Conservation (phyloP, 768 basidiomycete species). For the Kwoniella shandongensis region DNA sequence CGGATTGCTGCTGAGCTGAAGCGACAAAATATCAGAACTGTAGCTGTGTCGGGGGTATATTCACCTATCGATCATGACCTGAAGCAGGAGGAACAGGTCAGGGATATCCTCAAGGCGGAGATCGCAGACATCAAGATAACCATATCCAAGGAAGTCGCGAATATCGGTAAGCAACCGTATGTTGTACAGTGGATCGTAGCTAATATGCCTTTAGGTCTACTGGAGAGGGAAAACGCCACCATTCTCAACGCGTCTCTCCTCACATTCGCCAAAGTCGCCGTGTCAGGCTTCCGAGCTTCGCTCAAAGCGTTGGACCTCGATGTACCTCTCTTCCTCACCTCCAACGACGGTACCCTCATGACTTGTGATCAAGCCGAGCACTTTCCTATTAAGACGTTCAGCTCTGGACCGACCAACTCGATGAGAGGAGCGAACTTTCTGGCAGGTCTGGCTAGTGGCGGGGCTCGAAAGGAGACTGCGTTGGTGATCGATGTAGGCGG, state of each 20-base stretch:
- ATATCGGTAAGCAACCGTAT: slow-evolving; percentile 20
- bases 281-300: slow-evolving; percentile 61
- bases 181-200: background rate
- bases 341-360: slow-evolving; percentile 50
- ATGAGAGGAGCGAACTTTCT: slow-evolving; percentile 69
- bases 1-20: slow-evolving; percentile 57
- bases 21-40: slow-evolving; percentile 46
- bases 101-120: slow-evolving; percentile 56
- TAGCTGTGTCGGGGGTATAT: slow-evolving; percentile 60
- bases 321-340: slow-evolving; percentile 56
- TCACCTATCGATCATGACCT: slow-evolving; percentile 58
- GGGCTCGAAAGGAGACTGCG: slow-evolving; percentile 25
- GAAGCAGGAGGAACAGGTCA: slow-evolving; percentile 59
- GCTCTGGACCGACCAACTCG: slow-evolving; percentile 66
- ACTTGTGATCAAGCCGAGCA: slow-evolving; percentile 57
- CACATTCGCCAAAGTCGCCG: slow-evolving; percentile 62
- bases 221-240: slow-evolving; percentile 66
- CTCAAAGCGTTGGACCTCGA: slow-evolving; percentile 56
- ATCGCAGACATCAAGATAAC: slow-evolving; percentile 58
- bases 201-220: slow-evolving; percentile 57
- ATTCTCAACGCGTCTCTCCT: slow-evolving; percentile 69
- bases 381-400: slow-evolving; percentile 66
- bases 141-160: slow-evolving; percentile 59
- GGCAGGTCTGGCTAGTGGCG: slow-evolving; percentile 54
- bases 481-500: slow-evolving; percentile 66